Percentiles rank a stretch among this genome's conserved stretches.
phyloP scores from a whole-genome alignment of 768 basidiomycete species.

The Mycena filopes region DNA sequence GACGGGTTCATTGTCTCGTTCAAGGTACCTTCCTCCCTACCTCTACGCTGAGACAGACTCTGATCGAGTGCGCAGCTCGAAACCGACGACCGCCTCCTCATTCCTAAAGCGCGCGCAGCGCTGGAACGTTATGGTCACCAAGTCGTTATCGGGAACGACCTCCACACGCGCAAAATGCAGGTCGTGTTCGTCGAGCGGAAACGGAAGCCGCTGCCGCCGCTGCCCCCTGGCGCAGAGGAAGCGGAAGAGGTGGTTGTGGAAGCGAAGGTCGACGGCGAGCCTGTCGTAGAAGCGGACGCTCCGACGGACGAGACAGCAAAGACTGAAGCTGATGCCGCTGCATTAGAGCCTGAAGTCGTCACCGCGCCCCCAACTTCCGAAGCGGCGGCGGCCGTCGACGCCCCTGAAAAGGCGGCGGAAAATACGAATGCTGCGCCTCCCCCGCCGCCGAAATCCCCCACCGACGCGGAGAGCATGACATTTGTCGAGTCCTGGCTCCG shows the following conservation, averaged over 20 bases:
- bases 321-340: background rate
- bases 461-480: constrained; percentile 26
- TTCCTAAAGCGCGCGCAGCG: constrained; percentile 91
- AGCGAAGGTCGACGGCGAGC: background rate
- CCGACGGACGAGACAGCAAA: background rate
- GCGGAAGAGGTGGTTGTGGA: background rate
- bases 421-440: background rate
- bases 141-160: constrained; percentile 95
- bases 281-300: background rate
- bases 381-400: background rate
- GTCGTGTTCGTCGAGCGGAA: constrained; percentile 89
- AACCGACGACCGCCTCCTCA: constrained; percentile 83
- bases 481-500: constrained; percentile 74
- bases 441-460: constrained; percentile 2
- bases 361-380: background rate
- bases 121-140: constrained; percentile 97
- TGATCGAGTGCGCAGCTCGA: constrained; percentile 78
- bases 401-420: background rate
- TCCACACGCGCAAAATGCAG: constrained; percentile 90
- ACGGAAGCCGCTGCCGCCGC: constrained; percentile 33
- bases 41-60: no score
- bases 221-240: constrained; percentile 32
- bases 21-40: constrained; percentile 67
- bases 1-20: constrained; percentile 96
- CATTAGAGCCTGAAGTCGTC: background rate